Evolutionary conservation across 2,329 filamentous ascomycete species (phyloP).

Genomic region (Didymosphaeria variabile): DNA sequence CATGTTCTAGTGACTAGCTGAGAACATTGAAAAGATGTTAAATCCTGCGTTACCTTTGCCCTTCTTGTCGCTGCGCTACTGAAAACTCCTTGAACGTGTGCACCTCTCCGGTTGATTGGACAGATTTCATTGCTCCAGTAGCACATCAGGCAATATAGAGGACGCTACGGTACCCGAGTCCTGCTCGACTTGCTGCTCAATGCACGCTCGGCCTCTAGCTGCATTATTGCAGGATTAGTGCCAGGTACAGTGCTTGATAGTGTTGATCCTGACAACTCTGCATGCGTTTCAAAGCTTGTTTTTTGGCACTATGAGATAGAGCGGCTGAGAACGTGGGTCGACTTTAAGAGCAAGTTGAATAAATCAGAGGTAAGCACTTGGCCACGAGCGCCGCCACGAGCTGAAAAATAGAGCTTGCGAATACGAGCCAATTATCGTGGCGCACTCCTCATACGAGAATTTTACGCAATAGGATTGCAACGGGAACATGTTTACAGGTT

Average conservation of each 20-base stretch:
- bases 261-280: not conserved
- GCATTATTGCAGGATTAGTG: not conserved
- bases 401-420: not conserved
- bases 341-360: not conserved
- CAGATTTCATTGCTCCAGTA: not conserved
- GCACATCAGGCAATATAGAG: not conserved
- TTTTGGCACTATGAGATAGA: not conserved
- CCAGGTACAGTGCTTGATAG: not conserved
- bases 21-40: too few relatives aligned
- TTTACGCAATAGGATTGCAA: not conserved
- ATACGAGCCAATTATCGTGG: conserved; percentile 6
- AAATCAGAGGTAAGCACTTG: not conserved
- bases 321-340: not conserved
- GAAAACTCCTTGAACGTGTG: not conserved
- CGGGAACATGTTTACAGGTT: not conserved
- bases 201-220: not conserved
- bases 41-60: not conserved
- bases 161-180: not conserved
- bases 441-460: not conserved
- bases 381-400: not conserved
- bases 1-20: not conserved
- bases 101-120: not conserved
- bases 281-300: not conserved
- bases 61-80: not conserved
- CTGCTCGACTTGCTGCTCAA: not conserved